Percentiles rank a stretch among this genome's conserved stretches.
Evolutionary conservation across 1,284 basidiomycete species (phyloP).

Genomic region (Neolentinus lepideus): DNA sequence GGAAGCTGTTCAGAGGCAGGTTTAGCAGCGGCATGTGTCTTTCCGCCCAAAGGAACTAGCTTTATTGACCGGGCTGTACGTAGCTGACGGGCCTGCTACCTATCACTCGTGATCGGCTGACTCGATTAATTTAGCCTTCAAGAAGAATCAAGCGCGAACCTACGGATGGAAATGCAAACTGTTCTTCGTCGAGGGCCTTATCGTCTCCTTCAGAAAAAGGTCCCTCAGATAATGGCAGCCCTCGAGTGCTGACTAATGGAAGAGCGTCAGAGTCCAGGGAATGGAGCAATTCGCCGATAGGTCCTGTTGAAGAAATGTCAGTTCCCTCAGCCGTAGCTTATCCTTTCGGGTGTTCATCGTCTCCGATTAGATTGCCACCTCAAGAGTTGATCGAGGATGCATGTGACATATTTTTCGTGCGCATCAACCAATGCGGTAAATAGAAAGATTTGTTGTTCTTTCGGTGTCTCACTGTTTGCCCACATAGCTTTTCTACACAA

Average conservation of each 20-base stretch:
- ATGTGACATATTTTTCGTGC: constrained; percentile 2
- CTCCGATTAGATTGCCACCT: background rate
- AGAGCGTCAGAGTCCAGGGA: background rate
- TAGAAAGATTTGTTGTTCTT: background rate
- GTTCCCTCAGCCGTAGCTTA: background rate
- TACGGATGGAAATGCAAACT: background rate
- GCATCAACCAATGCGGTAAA: constrained; percentile 3
- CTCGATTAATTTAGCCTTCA: background rate
- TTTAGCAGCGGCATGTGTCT: constrained; percentile 2
- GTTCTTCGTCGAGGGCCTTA: background rate
- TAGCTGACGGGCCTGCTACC: background rate
- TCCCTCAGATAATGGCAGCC: background rate
- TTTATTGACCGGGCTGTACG: constrained; percentile 3
- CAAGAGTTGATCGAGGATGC: constrained; percentile 1
- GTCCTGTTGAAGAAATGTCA: background rate
- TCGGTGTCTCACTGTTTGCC: background rate
- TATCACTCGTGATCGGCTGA: background rate
- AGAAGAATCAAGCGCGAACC: background rate
- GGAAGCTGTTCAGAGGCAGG: constrained; percentile 3
- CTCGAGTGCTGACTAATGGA: background rate
- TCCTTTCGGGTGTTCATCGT: background rate
- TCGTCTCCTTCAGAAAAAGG: background rate
- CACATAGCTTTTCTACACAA: constrained; percentile 2
- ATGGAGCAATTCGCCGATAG: background rate
- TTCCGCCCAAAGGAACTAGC: constrained; percentile 3